These are phyloP conservation scores for Tarenaya hassleriana DNA, from an alignment of 345 rosid genomes.

Conservation along the genomic window DNA sequence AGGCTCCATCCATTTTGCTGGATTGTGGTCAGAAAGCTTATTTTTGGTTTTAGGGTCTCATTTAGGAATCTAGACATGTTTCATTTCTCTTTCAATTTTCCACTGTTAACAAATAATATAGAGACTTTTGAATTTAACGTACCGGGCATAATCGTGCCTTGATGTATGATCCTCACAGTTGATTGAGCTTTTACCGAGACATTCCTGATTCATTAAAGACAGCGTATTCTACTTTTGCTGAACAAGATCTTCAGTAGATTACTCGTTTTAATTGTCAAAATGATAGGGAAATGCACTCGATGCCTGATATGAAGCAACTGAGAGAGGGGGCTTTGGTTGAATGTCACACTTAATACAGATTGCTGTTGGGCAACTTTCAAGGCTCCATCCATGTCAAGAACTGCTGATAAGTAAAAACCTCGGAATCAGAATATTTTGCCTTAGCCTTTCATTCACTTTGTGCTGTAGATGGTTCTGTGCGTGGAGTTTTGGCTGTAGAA, in stretches of 20 bases:
- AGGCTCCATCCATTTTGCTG: slow-evolving; percentile 21
- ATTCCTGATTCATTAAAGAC: not conserved
- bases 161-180: not conserved
- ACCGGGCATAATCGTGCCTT: slow-evolving; percentile 15
- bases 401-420: slow-evolving; percentile 24
- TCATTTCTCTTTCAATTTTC: no score
- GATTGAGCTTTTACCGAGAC: not conserved
- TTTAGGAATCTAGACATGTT: no score
- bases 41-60: slow-evolving; percentile 5
- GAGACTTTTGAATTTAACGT: slow-evolving; percentile 16
- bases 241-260: slow-evolving; percentile 23
- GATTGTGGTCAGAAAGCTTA: slow-evolving; percentile 13
- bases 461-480: slow-evolving; percentile 23
- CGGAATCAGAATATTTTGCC: slow-evolving; percentile 9
- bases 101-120: slow-evolving; percentile 18
- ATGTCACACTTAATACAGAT: slow-evolving; percentile 26
- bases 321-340: not conserved
- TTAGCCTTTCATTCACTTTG: slow-evolving; percentile 16
- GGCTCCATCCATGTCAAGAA: slow-evolving; percentile 7
- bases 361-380: slow-evolving; percentile 11
- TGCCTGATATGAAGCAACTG: slow-evolving; percentile 16
- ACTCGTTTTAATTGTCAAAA: slow-evolving; percentile 13
- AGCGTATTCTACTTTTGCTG: slow-evolving; percentile 4
- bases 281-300: slow-evolving; percentile 18
- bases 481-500: slow-evolving; percentile 17